Evolutionary conservation across 1,284 basidiomycete genomes (phyloP).

Genomic region (Leccinum insigne): DNA sequence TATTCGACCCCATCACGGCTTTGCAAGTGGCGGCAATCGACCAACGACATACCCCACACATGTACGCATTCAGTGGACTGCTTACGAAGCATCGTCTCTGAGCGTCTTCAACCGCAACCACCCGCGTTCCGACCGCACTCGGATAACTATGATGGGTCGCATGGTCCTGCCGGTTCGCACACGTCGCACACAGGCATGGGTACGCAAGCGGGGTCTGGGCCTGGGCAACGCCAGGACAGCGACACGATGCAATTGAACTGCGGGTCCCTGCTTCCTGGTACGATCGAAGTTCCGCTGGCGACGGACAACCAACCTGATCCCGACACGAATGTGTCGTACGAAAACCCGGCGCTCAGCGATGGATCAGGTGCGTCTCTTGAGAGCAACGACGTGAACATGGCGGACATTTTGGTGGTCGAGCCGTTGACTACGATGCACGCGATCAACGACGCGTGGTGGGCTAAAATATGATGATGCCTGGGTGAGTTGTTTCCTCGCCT

Average conservation of each 20-base stretch:
- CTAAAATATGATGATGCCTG: conserved; percentile 78
- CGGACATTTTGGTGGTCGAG: conserved; percentile 47
- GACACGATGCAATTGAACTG: conserved; percentile 24
- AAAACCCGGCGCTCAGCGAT: conserved; percentile 5
- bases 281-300: background rate
- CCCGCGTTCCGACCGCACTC: conserved; percentile 15
- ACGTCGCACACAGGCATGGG: background rate
- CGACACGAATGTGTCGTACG: conserved; percentile 42
- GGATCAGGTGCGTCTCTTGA: background rate
- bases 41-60: conserved; percentile 76
- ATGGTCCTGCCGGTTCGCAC: conserved; percentile 6
- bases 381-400: conserved; percentile 41
- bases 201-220: conserved; percentile 5
- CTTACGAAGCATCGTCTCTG: conserved; percentile 52
- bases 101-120: conserved; percentile 28
- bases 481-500: conserved; percentile 39
- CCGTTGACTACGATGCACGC: conserved; percentile 72
- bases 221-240: conserved; percentile 12
- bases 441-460: conserved; percentile 71
- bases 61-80: conserved; percentile 73
- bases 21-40: conserved; percentile 54
- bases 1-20: conserved; percentile 69
- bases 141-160: conserved; percentile 7
- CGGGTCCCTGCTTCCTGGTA: background rate
- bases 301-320: conserved; percentile 9